A percentile compares a stretch with the other conserved stretches of the same genome.
These are phyloP conservation scores for Penicillium brevicompactum DNA, from an alignment of 2,329 filamentous ascomycete species.

Conservation along the genomic window DNA sequence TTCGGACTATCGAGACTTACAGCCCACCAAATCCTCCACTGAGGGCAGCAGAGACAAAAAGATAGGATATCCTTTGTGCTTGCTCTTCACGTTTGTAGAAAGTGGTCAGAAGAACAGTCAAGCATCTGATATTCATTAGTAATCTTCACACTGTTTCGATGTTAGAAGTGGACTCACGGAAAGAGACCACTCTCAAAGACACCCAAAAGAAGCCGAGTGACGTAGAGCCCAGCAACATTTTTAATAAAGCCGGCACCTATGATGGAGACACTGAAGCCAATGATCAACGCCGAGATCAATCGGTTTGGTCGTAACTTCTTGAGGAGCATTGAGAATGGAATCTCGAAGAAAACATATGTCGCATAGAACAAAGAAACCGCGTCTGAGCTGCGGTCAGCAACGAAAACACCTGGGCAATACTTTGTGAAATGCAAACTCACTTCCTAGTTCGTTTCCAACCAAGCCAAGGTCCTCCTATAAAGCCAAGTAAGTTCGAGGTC, in stretches of 20 bases:
- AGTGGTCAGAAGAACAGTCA: conserved; percentile 25
- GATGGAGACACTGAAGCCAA: conserved; percentile 44
- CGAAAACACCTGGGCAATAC: conserved; percentile 20
- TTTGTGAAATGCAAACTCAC: conserved; percentile 14
- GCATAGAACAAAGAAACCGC: conserved; percentile 48
- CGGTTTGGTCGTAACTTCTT: conserved; percentile 40
- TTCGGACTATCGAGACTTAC: conserved; percentile 1
- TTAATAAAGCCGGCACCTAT: conserved; percentile 44
- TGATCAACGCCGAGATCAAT: conserved; percentile 27
- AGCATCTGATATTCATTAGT: conserved; percentile 10
- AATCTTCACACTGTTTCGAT: background rate
- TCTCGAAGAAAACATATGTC: conserved; percentile 47
- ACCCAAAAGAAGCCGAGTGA: conserved; percentile 26
- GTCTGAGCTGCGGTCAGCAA: conserved; percentile 21
- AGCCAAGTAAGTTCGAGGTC: background rate
- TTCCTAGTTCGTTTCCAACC: conserved; percentile 39
- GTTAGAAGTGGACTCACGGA: background rate
- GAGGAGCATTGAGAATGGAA: conserved; percentile 43
- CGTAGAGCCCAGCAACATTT: conserved; percentile 32
- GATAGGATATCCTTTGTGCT: conserved; percentile 24
- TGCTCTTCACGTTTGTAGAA: conserved; percentile 26
- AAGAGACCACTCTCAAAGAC: conserved; percentile 22
- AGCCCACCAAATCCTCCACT: conserved; percentile 26
- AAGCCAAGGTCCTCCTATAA: conserved; percentile 29
- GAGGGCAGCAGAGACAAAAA: conserved; percentile 24